Base-by-base conservation (phyloP, 2,329 filamentous ascomycete species). In the Salinomyces thailandicus region DNA sequence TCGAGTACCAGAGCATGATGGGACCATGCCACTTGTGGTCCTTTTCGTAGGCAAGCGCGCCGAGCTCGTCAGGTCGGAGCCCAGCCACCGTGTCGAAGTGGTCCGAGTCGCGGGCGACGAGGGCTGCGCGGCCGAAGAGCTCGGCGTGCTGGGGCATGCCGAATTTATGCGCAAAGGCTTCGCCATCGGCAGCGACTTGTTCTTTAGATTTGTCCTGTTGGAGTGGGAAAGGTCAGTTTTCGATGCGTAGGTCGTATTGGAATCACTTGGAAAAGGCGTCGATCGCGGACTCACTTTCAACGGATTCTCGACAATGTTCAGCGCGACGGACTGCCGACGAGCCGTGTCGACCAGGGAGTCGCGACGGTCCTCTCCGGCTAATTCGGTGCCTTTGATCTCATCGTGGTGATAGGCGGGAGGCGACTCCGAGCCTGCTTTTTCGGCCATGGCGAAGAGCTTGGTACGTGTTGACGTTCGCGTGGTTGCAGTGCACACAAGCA, bases 1-100 rank as follows among this genome's bases (percentile, higher is more conserved):
- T 58, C 24, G 64, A 45, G 41, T 64, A 69, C 49, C 70, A 73
- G 1, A 73, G 54, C 29, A 59, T 48, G 55, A 57, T 64, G 3
- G 69, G 68, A 31, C 69, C 65, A 5, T 59, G 57, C 69, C 71
- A 74, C 28, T 65, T 62, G 40, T 71, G 64, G 0, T 62, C 67
- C 5, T 61, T 54, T 44, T 73, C 70, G 3, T 63, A 50, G 4
- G 53, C 47, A 14, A 73, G 48, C 0, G 53, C 47, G 7, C 55
- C 51, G 30, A 58, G 67, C 31, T 73, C 70, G 0, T 54, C 53
- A 5, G 66, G 62, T 6, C 55, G 55, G 9, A 73, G 50, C 15
- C 70, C 66, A 0, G 59, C 58, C 2, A 77, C 58, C 3, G 62
- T 55, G 32, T 72, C 64, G 28, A 67, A 71, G 1, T 56, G 57